These are phyloP conservation scores for Tetradesmus lagerheimii DNA, from an alignment of 139 green algal species.

Conservation along the genomic window DNA sequence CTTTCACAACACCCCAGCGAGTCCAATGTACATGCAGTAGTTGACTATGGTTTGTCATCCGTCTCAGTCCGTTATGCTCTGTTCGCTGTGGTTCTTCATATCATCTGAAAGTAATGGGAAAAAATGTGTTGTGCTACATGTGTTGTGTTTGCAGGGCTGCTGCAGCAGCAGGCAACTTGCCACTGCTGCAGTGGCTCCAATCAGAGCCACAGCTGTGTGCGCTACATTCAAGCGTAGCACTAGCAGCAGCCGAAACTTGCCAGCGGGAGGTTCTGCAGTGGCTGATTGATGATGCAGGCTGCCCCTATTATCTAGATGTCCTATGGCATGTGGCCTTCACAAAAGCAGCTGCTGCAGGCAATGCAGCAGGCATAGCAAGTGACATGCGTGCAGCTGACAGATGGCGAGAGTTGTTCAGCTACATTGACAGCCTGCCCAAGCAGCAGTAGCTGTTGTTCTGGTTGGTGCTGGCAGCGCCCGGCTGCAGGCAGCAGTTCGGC, in stretches of 20 bases:
- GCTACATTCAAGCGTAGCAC: background rate
- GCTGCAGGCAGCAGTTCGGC: no score
- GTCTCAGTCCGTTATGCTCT: no score
- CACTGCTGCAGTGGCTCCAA: background rate
- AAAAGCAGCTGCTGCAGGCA: background rate
- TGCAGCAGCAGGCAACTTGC: background rate
- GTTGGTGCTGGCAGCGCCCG: no score
- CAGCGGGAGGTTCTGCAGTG: background rate
- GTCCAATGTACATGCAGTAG: no score
- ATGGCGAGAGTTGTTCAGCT: background rate
- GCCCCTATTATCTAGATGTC: background rate
- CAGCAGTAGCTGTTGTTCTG: background rate
- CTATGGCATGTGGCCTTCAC: background rate
- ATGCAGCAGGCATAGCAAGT: background rate
- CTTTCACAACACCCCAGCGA: no score
- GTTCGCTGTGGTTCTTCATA: no score
- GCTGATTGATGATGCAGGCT: background rate
- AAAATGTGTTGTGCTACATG: no score
- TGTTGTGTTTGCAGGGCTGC: background rate
- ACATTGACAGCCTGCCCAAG: background rate
- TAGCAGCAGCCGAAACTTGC: background rate
- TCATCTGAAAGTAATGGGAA: no score
- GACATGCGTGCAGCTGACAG: background rate
- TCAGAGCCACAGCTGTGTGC: background rate
- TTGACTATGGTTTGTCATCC: no score